phyloP scores from a whole-genome alignment of 768 basidiomycete genomes.

The Tephrocybe sp. region DNA sequence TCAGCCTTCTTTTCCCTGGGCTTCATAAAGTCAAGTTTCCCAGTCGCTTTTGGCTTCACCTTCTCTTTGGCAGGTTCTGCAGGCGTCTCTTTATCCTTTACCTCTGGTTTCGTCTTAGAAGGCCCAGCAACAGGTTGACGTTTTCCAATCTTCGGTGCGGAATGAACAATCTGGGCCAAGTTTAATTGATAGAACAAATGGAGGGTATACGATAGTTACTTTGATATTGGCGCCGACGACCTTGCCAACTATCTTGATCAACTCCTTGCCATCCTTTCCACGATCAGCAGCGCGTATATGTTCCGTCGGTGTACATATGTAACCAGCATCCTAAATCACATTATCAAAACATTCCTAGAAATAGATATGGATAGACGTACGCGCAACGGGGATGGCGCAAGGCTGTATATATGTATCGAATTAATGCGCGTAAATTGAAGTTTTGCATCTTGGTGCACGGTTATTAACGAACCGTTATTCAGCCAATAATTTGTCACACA shows the following conservation, averaged over 20 bases:
- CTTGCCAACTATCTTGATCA: conserved; percentile 44
- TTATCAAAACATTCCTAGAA: conserved; percentile 1
- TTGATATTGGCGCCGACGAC: conserved; percentile 44
- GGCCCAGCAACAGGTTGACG: conserved; percentile 41
- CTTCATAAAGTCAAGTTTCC: conserved; percentile 22
- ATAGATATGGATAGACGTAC: conserved; percentile 40
- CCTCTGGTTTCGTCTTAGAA: conserved; percentile 27
- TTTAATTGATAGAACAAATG: background rate
- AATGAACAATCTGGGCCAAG: conserved; percentile 8
- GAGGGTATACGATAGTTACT: conserved; percentile 28
- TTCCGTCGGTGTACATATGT: conserved; percentile 40
- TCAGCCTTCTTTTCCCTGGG: conserved; percentile 13
- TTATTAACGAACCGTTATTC: background rate
- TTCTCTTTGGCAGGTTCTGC: conserved; percentile 17
- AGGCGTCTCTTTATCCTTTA: conserved; percentile 11
- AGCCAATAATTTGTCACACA: conserved; percentile 28
- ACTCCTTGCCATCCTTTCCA: conserved; percentile 37
- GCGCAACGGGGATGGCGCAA: conserved; percentile 61
- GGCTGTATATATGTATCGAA: conserved; percentile 65
- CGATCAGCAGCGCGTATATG: conserved; percentile 38
- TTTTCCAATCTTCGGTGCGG: conserved; percentile 16
- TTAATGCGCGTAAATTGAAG: conserved; percentile 49
- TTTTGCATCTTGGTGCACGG: conserved; percentile 45
- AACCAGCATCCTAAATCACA: conserved; percentile 39
- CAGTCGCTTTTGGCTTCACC: conserved; percentile 16